Evolutionary conservation across 768 basidiomycete species (phyloP), one percentile per base, ranked within the genome.

Genomic region (Pisolithus sp.): DNA sequence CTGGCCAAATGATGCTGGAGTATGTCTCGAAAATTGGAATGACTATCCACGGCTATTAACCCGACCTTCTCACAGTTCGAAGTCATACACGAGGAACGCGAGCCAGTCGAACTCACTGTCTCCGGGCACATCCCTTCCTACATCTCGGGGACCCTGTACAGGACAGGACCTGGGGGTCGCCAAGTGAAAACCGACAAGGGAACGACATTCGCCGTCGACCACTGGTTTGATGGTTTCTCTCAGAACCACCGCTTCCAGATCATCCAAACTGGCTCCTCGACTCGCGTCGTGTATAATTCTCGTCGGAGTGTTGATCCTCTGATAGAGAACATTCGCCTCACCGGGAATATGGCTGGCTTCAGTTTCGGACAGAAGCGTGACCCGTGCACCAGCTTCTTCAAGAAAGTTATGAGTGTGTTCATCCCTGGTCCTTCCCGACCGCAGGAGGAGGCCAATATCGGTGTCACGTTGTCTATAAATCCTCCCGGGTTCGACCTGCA

Each of bases 141-240:
- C 51, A 63, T 71, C 38, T 63, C 60, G 3, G 73, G 73, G 5
- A 63, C 62, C 18, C 62, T 74, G 18, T 70, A 73, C 53, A 57
- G 72, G 28, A 74, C 71, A 5, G 72, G 72, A 7, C 72, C 73
- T 8, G 71, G 70, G 3, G 63, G 60, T 4, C n/a, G 58, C 49
- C 62, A 70, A 49, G 63, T 69, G 31, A 51, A 62, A 30, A 18
- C 58, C 0, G 41, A 57, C 47, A 55, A 57, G 10, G 62, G 56
- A 15, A 28, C 52, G 6, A 64, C 60, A 3, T 54, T 62, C 20
- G 62, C 70, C 15, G 41, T 68, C 6, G 57, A 65, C 44, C 73
- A 73, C 46, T 71, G 72, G 73, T 74, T 74, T 49, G 73, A 74
- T 47, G 73, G 73, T 24, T 66, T 74, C 44, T 64, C 68, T 17